Evolutionary conservation across 2,329 filamentous ascomycete species (phyloP), one percentile per base, ranked within the genome.

Genomic region (Pseudonectria buxi): DNA sequence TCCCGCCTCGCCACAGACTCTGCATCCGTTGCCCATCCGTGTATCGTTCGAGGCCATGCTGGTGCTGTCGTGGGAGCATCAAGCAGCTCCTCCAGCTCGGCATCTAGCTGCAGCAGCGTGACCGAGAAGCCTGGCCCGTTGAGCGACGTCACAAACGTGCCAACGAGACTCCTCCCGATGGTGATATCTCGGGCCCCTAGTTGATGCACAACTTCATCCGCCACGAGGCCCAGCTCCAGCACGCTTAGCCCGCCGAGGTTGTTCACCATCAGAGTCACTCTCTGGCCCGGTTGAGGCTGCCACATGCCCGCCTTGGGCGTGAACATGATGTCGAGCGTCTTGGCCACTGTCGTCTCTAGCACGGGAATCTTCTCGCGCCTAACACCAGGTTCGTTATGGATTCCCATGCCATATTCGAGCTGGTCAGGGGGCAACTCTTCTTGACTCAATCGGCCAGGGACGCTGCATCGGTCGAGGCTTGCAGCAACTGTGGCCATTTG

Each of bases 311-410:
- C 30, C 39, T 49, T 50, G n/a, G 41, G 37, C 7, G 31, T 40
- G 26, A 51, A 51, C 39, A 51, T 35, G 27, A 51, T 51, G n/a
- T 37, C 28, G 22, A 51, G 24, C 9, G 42, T 33, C 27, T 44
- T 50, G 24, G 35, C 25, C 3, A 51, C 39, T 4, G 46, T 49
- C 10, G 37, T 37, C 14, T 51, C 37, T 1, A 51, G 36, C 7
- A n/a, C 37, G 5, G 30, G 13, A 1, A 51, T 33, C 18, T 39
- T 31, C 26, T 47, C 42, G n/a, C 49, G 47, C 22, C 39, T 40
- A n/a, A 50, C 49, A 13, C 49, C 49, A 2, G 49, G 49, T 18
- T 52, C 49, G 34, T 52, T 51, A 37, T 52, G 49, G 26, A 52
- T 52, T 16, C 49, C 49, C 49, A 52, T 50, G 3, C 49, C 49